phyloP scores from a whole-genome alignment of 768 basidiomycete species.

The Tricholoma hemisulphureum region DNA sequence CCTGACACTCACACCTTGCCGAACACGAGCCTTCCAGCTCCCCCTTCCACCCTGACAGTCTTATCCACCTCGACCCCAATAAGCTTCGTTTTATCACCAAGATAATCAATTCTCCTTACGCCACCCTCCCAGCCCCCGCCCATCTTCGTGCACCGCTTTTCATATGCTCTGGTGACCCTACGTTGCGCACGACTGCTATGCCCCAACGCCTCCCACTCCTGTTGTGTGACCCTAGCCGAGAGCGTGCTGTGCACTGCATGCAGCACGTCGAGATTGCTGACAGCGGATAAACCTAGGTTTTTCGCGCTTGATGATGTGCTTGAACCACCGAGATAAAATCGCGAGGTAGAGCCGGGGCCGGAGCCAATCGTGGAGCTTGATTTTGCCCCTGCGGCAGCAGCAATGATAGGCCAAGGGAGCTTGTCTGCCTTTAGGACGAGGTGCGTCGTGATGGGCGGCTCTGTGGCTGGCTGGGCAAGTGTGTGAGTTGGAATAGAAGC shows the following conservation, averaged over 20 bases:
- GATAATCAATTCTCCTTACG: conserved; percentile 66
- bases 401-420: conserved; percentile 61
- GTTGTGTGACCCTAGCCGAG: conserved; percentile 52
- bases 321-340: conserved; percentile 4
- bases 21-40: conserved; percentile 11
- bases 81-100: conserved; percentile 57
- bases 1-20: neutral
- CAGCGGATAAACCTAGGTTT: conserved; percentile 34
- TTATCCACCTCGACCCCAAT: conserved; percentile 62
- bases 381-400: conserved; percentile 26
- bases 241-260: conserved; percentile 59
- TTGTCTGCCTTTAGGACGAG: conserved; percentile 55
- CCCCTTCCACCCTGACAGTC: conserved; percentile 19
- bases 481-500: conserved; percentile 54
- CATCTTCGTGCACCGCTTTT: conserved; percentile 56
- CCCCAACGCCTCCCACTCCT: conserved; percentile 64
- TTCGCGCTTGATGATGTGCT: conserved; percentile 53
- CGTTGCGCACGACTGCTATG: conserved; percentile 55
- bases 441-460: conserved; percentile 47
- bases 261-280: conserved; percentile 66
- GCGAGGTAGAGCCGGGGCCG: neutral
- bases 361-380: neutral
- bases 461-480: conserved; percentile 62
- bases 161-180: conserved; percentile 59
- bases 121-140: conserved; percentile 69